Evolutionary conservation across 805 yeast species (phyloP).

Genomic region (Limtongia smithiae): DNA sequence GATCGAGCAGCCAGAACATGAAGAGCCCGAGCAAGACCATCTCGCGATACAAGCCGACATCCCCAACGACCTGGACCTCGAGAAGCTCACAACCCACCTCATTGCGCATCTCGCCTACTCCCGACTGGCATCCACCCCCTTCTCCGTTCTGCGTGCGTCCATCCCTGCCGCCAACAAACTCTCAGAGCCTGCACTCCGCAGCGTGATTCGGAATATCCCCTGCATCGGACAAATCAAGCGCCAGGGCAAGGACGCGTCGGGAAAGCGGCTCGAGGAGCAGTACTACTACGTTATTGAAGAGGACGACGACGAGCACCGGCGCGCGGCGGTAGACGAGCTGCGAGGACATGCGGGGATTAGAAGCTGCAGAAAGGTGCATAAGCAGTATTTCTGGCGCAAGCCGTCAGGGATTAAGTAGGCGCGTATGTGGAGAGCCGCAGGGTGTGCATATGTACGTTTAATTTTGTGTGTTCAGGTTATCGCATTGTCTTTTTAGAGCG

Average conservation of each 20-base stretch:
- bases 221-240: slow-evolving; percentile 88
- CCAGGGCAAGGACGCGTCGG: slow-evolving; percentile 94
- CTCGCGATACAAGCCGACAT: background rate
- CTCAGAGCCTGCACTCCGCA: slow-evolving; percentile 40
- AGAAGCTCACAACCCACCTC: slow-evolving; percentile 59
- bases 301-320: slow-evolving; percentile 70
- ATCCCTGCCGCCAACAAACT: slow-evolving; percentile 40
- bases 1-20: background rate
- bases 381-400: slow-evolving; percentile 75
- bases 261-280: slow-evolving; percentile 89
- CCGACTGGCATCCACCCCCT: slow-evolving; percentile 79
- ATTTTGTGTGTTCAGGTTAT: too few species aligned
- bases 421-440: background rate
- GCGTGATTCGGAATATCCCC: slow-evolving; percentile 44
- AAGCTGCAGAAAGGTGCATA: slow-evolving; percentile 88
- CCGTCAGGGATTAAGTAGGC: slow-evolving; percentile 37
- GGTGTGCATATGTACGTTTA: background rate
- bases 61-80: slow-evolving; percentile 34
- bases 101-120: slow-evolving; percentile 88
- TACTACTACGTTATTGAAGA: slow-evolving; percentile 84
- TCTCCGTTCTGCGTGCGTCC: slow-evolving; percentile 63
- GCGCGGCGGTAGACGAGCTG: slow-evolving; percentile 62
- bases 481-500: too few species aligned
- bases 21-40: background rate
- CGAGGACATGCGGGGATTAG: slow-evolving; percentile 77